These are phyloP conservation scores for Trichosporon faecale DNA, from an alignment of 1,284 basidiomycete genomes.

Conservation along the genomic window DNA sequence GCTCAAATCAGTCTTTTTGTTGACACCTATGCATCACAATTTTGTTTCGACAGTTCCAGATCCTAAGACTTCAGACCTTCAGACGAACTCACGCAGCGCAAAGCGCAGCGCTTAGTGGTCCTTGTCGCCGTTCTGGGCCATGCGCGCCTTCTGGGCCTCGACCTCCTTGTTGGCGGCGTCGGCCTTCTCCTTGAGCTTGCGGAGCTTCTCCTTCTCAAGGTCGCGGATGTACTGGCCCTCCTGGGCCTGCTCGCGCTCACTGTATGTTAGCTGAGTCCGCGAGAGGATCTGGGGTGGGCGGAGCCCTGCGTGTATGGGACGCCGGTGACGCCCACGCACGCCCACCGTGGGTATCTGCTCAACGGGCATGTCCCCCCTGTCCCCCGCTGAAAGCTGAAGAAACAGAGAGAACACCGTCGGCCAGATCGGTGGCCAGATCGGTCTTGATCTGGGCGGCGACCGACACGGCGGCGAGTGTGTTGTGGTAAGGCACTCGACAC, in stretches of 20 bases:
- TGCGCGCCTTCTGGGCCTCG: constrained; percentile 33
- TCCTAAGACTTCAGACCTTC: not conserved
- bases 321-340: no score
- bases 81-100: not conserved
- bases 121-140: constrained; percentile 15
- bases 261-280: constrained; percentile 13
- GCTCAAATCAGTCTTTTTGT: not conserved
- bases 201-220: constrained; percentile 48
- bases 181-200: constrained; percentile 35
- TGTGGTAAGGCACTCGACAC: not conserved
- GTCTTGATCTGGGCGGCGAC: no score
- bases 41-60: not conserved
- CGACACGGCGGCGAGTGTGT: no score
- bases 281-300: no score
- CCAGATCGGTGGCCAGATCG: no score
- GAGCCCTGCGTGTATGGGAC: no score
- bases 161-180: constrained; percentile 36
- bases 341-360: no score
- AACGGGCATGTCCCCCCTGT: no score
- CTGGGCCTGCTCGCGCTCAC: constrained; percentile 47
- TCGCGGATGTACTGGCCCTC: constrained; percentile 50
- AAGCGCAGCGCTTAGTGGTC: not conserved
- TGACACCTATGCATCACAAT: not conserved
- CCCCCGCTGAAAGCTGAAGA: no score
- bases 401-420: no score